Evolutionary conservation across 257 asterid genomes (phyloP), one percentile per base, ranked within the genome.

Genomic region (Penstemon newberryi): DNA sequence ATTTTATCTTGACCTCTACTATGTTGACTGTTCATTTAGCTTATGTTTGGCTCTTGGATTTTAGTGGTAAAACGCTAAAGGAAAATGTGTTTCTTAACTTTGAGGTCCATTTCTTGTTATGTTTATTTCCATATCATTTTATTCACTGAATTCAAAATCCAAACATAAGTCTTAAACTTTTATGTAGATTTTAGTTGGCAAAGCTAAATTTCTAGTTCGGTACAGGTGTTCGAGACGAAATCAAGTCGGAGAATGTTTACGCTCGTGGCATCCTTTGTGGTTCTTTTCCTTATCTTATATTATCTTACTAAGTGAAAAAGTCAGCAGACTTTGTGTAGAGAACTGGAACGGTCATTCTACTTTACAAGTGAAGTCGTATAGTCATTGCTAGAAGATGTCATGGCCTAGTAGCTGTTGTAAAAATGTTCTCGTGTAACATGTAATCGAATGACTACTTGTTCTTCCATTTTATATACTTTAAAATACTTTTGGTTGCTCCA

Each of bases 221-320:
- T 65, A 9, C 83, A 93, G 97, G 99, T 90, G 58, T 93, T 93
- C n/a, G 97, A 90, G 90, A 87, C 95, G 39, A 93, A 93, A 78
- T 93, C 99, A 72, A 87, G 89, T 87, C 76, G 90, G 78, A 81
- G 88, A 79, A 88, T 85, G 97, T 70, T 75, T 56, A 80, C 95
- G 3, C 95, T 93, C 5, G 95, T 93, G 75, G 94, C 90, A 45
- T 90, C 96, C 7, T 93, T 93, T 75, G 87, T 93, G 80, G 89
- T 80, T 67, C 67, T 93, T 52, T 93, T 93, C 68, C 85, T 93
- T 70, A 74, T 93, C 56, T 76, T 90, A 73, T 93, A 93, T 73
- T 90, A 73, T 58, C 96, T 93, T 76, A 90, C 95, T 18, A 87
- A 86, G 84, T 93, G 33, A 81, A 85, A 50, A 50, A 54, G 60